These are phyloP conservation scores for Cadophora luteo-olivacea DNA, from an alignment of 2,329 filamentous ascomycete species.

Conservation along the genomic window DNA sequence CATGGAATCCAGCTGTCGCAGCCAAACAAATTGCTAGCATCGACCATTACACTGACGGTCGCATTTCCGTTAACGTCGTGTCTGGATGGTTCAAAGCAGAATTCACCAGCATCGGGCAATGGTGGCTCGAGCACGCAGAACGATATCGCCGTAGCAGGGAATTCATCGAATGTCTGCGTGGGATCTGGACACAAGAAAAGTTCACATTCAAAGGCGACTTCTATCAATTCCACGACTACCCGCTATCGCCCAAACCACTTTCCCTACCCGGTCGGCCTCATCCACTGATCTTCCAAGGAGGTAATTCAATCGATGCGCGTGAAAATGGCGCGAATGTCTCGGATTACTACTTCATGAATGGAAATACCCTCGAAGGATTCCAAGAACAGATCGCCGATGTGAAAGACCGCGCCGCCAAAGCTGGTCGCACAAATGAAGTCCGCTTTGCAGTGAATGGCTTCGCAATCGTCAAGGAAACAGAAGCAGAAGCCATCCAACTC, in stretches of 20 bases:
- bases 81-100: conserved; percentile 61
- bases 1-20: conserved; percentile 57
- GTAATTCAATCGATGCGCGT: conserved; percentile 57
- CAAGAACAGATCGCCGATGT: conserved; percentile 57
- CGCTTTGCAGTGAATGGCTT: conserved; percentile 58
- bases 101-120: conserved; percentile 58
- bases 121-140: conserved; percentile 61
- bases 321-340: conserved; percentile 55
- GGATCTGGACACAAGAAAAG: conserved; percentile 57
- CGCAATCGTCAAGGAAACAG: conserved; percentile 56
- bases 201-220: conserved; percentile 59
- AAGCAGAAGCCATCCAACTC: conserved; percentile 56
- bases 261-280: conserved; percentile 51
- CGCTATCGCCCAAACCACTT: conserved; percentile 57
- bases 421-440: conserved; percentile 52
- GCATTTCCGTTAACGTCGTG: conserved; percentile 59
- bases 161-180: conserved; percentile 57
- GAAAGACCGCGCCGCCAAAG: conserved; percentile 51
- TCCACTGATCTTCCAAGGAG: conserved; percentile 60
- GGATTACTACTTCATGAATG: conserved; percentile 63
- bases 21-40: conserved; percentile 61
- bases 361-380: conserved; percentile 60
- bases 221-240: conserved; percentile 59
- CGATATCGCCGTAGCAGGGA: conserved; percentile 57
- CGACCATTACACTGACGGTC: conserved; percentile 57